Base-by-base conservation (phyloP, 2,329 filamentous ascomycete genomes). In the Fusarium fracticaudum region DNA sequence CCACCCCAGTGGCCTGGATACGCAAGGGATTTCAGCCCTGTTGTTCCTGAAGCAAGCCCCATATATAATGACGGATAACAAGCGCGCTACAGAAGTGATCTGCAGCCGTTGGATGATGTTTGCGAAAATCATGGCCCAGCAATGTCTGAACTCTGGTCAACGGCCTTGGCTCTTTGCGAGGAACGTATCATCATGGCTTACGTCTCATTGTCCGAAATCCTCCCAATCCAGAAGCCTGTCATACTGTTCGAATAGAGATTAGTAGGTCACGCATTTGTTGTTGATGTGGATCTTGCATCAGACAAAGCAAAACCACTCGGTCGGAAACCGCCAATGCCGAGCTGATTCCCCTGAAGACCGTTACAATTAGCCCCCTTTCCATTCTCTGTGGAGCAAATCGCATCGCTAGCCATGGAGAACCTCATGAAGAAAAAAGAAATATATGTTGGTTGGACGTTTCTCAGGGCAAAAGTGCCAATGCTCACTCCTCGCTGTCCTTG, bases 71-170 rank as follows among this genome's bases (percentile, higher is more conserved):
- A 44, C 67, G 69, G 60, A 35, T 31, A 33, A 38, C 4, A 41
- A 12, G 45, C 44, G 45, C 37, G 20, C 37, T 59, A n/a, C 31
- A 40, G 31, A 44, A 65, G 29, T 31, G 60, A 73, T 73, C 70
- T 43, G 24, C 17, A 38, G 24, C 31, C 20, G 40, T 26, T 59
- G 50, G 26, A 24, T 33, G 18, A 48, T 57, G 14, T 54, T 47
- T 41, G 37, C 37, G 31, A 40, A 55, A 59, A 44, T 26, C 38
- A 47, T 37, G 47, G 31, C 37, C 12, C 48, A 48, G 35, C 44
- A 51, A 41, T 38, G 31, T 45, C 44, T 65, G 18, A 43, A 55
- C 20, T 29, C 41, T 41, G 24, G 29, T 29, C 24, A 26, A 26
- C 18, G n/a, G 31, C n/a, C 60, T 71, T 64, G 51, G 57, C 31